Conservation (phyloP, 164 flowering plant genomes). For the Dillenia suffruticosa region DNA sequence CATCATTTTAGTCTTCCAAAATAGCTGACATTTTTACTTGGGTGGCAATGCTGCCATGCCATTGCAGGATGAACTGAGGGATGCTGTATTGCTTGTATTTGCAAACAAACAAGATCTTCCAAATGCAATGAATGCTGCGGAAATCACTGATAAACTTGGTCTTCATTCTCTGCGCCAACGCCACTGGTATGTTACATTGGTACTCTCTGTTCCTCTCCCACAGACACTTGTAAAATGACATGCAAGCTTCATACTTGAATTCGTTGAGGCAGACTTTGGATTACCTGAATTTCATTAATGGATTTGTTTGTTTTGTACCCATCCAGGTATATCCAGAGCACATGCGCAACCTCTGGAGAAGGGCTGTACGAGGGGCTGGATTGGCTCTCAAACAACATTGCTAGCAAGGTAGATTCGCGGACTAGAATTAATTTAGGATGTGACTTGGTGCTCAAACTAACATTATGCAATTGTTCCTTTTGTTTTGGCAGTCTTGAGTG, state of each 20-base stretch:
- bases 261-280: too few species aligned
- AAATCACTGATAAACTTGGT: slow-evolving; percentile 63
- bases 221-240: neutral
- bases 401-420: too few species aligned
- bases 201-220: neutral
- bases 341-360: too few species aligned
- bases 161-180: slow-evolving; percentile 64
- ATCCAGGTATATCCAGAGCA: neutral
- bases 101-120: slow-evolving; percentile 73
- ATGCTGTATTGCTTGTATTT: slow-evolving; percentile 58
- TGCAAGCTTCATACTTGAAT: neutral
- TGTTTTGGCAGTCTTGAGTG: too few species aligned
- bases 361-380: too few species aligned
- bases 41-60: too few species aligned
- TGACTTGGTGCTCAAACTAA: too few species aligned
- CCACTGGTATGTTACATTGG: slow-evolving; percentile 35
- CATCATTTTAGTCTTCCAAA: too few species aligned
- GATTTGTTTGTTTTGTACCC: neutral
- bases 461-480: too few species aligned
- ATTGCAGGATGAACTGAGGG: slow-evolving; percentile 51
- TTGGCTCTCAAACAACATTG: too few species aligned
- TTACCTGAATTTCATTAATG: neutral
- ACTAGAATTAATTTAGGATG: too few species aligned
- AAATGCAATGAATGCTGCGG: slow-evolving; percentile 66
- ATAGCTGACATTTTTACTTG: too few species aligned